Evolutionary conservation across 768 basidiomycete genomes (phyloP).

Genomic region (Gyrodon lividus): DNA sequence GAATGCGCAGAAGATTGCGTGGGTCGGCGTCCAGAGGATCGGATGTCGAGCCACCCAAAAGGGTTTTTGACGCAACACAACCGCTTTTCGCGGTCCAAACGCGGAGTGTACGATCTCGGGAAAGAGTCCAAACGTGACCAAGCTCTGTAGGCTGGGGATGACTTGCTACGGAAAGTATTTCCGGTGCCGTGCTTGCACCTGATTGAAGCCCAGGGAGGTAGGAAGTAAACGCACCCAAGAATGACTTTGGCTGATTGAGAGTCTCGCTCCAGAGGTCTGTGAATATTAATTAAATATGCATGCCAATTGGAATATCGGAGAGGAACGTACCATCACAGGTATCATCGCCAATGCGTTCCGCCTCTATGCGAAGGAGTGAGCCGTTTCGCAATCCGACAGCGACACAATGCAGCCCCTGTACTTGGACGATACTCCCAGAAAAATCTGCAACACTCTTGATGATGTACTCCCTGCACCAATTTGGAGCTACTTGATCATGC

Average conservation of each 20-base stretch:
- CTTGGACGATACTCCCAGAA: conserved; percentile 51
- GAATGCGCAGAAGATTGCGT: conserved; percentile 65
- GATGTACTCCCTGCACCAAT: conserved; percentile 68
- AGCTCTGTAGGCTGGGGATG: conserved; percentile 77
- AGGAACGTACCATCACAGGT: conserved; percentile 54
- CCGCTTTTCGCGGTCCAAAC: conserved; percentile 80
- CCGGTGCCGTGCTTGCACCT: conserved; percentile 45
- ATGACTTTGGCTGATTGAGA: conserved; percentile 60
- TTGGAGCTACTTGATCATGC: conserved; percentile 49
- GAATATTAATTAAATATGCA: conserved; percentile 10
- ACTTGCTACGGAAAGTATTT: conserved; percentile 70
- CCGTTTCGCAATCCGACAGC: conserved; percentile 61
- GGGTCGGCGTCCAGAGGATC: conserved; percentile 59
- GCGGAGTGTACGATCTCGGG: conserved; percentile 80
- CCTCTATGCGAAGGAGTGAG: conserved; percentile 66
- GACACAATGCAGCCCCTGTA: conserved; percentile 67
- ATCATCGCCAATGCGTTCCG: conserved; percentile 54
- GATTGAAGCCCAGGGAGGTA: conserved; percentile 57
- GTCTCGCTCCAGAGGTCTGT: conserved; percentile 74
- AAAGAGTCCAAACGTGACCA: conserved; percentile 78
- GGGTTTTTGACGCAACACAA: conserved; percentile 61
- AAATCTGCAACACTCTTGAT: conserved; percentile 52
- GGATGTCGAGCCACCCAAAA: conserved; percentile 38
- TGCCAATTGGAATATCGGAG: conserved; percentile 6
- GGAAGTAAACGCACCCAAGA: conserved; percentile 65